A percentile compares a stretch with the other conserved stretches of the same genome.
phyloP scores from a whole-genome alignment of 176 grass and related monocot species.

The Avena atlantica region DNA sequence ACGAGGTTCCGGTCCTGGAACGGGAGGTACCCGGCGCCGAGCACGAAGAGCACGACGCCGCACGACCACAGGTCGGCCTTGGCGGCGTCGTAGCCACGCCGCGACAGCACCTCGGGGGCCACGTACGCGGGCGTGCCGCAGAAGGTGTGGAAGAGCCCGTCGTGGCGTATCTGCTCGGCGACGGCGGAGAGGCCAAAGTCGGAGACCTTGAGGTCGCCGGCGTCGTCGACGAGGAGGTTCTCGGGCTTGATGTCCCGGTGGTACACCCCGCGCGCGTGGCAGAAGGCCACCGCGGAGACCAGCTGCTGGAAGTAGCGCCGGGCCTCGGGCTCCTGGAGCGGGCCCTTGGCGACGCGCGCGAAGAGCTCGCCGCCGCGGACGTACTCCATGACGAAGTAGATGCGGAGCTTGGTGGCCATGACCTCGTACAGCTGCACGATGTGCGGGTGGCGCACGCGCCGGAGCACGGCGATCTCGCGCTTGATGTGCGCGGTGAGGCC shows the following conservation, averaged over 20 bases:
- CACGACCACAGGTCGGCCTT: slow-evolving; percentile 93
- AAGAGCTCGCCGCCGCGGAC: slow-evolving; percentile 98
- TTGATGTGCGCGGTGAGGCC: slow-evolving; percentile 83
- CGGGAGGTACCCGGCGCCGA: slow-evolving; percentile 83
- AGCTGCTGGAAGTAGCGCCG: slow-evolving; percentile 95
- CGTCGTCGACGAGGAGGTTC: slow-evolving; percentile 89
- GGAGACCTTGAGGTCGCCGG: slow-evolving; percentile 90
- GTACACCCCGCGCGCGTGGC: slow-evolving; percentile 94
- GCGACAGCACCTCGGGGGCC: slow-evolving; percentile 87
- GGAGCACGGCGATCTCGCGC: slow-evolving; percentile 90
- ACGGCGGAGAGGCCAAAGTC: slow-evolving; percentile 92
- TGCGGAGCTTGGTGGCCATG: slow-evolving; percentile 94
- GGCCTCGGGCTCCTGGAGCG: slow-evolving; percentile 65
- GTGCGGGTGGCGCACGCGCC: slow-evolving; percentile 90
- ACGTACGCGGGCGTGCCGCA: slow-evolving; percentile 97
- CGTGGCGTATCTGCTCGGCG: slow-evolving; percentile 78
- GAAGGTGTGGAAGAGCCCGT: slow-evolving; percentile 96
- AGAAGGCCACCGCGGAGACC: slow-evolving; percentile 88
- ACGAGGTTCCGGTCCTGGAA: slow-evolving; percentile 88
- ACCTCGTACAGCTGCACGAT: slow-evolving; percentile 95
- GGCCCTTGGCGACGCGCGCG: slow-evolving; percentile 70
- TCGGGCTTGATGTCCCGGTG: slow-evolving; percentile 98
- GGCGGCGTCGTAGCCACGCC: slow-evolving; percentile 75
- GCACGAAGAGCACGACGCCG: slow-evolving; percentile 93
- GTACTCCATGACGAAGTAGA: slow-evolving; percentile 99